A percentile compares a stretch with the other conserved stretches of the same genome.
phyloP scores from a whole-genome alignment of 805 yeast species.

The Pichia manshurica region DNA sequence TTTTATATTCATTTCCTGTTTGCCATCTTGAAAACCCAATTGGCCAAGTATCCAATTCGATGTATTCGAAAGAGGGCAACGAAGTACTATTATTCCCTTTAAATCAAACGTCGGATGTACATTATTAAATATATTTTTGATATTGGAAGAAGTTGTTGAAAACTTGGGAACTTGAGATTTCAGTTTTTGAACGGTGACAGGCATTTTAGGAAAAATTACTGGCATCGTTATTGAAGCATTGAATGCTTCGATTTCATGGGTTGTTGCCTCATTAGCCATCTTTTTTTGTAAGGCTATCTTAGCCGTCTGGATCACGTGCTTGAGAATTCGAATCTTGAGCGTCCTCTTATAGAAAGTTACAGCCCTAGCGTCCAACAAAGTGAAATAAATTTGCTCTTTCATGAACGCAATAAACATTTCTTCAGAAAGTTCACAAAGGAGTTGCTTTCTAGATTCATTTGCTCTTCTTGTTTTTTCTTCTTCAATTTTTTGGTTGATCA shows the following conservation, averaged over 20 bases:
- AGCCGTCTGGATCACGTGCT: conserved; percentile 30
- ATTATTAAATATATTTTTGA: conserved; percentile 2
- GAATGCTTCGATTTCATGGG: conserved; percentile 33
- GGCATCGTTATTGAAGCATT: conserved; percentile 25
- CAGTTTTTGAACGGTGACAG: background rate
- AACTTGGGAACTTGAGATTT: background rate
- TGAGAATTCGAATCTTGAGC: conserved; percentile 31
- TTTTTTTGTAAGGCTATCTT: conserved; percentile 18
- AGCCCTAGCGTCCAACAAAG: conserved; percentile 41
- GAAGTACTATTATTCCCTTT: conserved; percentile 30
- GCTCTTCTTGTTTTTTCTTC: conserved; percentile 8
- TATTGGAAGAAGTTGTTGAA: background rate
- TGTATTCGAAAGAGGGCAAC: conserved; percentile 29
- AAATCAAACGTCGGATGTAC: conserved; percentile 4
- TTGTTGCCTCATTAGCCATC: conserved; percentile 33
- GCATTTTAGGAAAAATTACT: conserved; percentile 1
- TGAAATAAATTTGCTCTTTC: conserved; percentile 46
- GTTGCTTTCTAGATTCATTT: conserved; percentile 29
- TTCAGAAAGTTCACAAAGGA: conserved; percentile 31
- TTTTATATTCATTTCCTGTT: conserved; percentile 10
- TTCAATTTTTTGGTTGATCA: conserved; percentile 1
- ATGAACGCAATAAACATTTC: conserved; percentile 59
- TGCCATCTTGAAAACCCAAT: conserved; percentile 19
- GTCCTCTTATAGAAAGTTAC: conserved; percentile 30
- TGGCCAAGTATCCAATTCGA: conserved; percentile 22